Conservation (phyloP, 75 land plant genomes). For the Picea sitchensis region DNA sequence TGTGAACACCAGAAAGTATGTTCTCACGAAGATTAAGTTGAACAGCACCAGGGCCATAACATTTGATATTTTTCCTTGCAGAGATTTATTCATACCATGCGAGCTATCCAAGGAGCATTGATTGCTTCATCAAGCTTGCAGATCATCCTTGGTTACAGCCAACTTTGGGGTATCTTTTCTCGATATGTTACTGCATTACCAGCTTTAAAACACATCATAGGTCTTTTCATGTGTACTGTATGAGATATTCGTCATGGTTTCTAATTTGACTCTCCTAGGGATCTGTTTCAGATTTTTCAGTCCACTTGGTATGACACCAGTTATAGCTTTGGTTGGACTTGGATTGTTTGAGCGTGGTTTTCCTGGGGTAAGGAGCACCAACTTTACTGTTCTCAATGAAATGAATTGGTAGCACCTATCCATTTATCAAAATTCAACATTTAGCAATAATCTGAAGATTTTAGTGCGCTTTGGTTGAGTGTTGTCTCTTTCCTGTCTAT, state of each 20-base stretch:
- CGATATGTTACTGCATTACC: conserved; percentile 27
- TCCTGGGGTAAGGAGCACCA: conserved; percentile 52
- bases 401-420: neutral
- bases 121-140: conserved; percentile 66
- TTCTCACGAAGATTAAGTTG: no score
- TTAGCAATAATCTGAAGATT: neutral
- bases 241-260: neutral
- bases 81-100: conserved; percentile 72
- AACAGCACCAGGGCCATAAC: no score
- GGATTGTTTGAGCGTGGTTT: conserved; percentile 87
- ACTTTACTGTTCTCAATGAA: neutral
- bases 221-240: neutral
- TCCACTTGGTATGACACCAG: conserved; percentile 80
- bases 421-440: neutral
- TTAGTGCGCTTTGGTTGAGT: neutral
- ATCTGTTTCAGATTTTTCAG: conserved; percentile 69
- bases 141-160: conserved; percentile 76
- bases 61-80: conserved; percentile 13
- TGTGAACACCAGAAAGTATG: no score
- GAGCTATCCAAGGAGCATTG: conserved; percentile 86
- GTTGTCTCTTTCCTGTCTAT: neutral
- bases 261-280: neutral
- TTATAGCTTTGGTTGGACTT: conserved; percentile 66
- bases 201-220: neutral
- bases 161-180: conserved; percentile 64